Conservation (phyloP, 75 land plant species). For the Picea glauca region DNA sequence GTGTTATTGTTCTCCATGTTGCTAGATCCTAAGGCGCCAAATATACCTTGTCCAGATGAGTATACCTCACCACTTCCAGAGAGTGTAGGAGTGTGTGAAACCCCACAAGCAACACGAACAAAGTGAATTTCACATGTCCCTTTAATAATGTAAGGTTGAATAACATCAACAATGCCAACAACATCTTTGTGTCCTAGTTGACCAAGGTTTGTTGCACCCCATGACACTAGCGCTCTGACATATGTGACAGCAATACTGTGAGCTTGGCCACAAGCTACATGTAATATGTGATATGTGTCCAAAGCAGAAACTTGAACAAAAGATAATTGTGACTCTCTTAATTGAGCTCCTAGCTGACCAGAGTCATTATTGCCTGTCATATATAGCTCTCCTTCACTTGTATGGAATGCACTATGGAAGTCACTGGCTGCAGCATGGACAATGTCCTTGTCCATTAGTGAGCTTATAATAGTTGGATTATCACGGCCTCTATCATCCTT, state of each 20-base stretch:
- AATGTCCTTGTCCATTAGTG: conserved; percentile 22
- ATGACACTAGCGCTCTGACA: conserved; percentile 35
- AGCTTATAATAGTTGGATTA: conserved; percentile 11
- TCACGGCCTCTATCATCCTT: conserved; percentile 24
- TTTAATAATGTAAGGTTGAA: conserved; percentile 35
- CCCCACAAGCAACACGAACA: conserved; percentile 46
- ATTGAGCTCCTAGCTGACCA: conserved; percentile 31
- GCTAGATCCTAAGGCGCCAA: conserved; percentile 44
- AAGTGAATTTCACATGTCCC: conserved; percentile 42
- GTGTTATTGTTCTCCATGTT: conserved; percentile 19
- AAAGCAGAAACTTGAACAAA: conserved; percentile 27
- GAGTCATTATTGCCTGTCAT: conserved; percentile 40
- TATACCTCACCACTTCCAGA: conserved; percentile 40
- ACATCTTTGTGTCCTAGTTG: conserved; percentile 38
- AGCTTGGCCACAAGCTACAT: conserved; percentile 39
- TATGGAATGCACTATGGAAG: conserved; percentile 38
- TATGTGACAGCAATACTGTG: conserved; percentile 43
- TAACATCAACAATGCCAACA: conserved; percentile 16
- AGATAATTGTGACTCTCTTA: conserved; percentile 16
- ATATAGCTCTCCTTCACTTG: conserved; percentile 40
- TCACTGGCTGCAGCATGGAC: conserved; percentile 39
- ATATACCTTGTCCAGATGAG: conserved; percentile 44
- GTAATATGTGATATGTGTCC: conserved; percentile 26
- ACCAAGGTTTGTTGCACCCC: conserved; percentile 48
- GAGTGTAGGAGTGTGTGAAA: conserved; percentile 22